phyloP scores from a whole-genome alignment of 1,139 yeast genomes.

The Maudiozyma humilis region DNA sequence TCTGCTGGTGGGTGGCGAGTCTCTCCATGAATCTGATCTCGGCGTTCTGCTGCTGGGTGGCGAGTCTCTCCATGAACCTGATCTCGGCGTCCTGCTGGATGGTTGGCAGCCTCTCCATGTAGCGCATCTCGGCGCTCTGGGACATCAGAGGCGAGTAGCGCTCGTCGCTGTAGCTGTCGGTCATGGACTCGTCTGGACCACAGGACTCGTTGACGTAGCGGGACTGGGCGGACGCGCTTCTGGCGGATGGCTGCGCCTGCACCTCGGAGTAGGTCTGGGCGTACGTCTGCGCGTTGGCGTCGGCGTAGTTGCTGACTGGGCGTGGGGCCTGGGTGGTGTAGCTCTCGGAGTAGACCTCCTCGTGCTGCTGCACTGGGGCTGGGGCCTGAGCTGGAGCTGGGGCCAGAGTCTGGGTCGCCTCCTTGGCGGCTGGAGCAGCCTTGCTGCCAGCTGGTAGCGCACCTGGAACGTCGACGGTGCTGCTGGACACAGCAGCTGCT shows the following conservation, averaged over 20 bases:
- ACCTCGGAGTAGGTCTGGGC: too few species aligned
- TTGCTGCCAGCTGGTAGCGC: background rate
- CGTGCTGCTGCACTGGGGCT: background rate
- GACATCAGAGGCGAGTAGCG: background rate
- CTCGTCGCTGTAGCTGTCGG: background rate
- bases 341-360: background rate
- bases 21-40: too few species aligned
- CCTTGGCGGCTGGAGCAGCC: too few species aligned
- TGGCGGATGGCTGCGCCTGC: too few species aligned
- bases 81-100: too few species aligned
- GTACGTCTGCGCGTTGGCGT: too few species aligned
- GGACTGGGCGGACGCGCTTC: too few species aligned
- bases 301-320: background rate
- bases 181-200: background rate
- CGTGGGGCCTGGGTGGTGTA: background rate
- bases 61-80: too few species aligned
- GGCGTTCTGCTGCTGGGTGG: too few species aligned
- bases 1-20: too few species aligned
- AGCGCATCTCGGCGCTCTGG: background rate
- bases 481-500: background rate
- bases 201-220: background rate
- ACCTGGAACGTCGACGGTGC: slow-evolving; percentile 3
- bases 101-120: background rate
- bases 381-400: background rate
- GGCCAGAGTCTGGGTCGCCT: too few species aligned